phyloP scores from a whole-genome alignment of 108 stramenopile species.

The Cyclotella distinguenda region DNA sequence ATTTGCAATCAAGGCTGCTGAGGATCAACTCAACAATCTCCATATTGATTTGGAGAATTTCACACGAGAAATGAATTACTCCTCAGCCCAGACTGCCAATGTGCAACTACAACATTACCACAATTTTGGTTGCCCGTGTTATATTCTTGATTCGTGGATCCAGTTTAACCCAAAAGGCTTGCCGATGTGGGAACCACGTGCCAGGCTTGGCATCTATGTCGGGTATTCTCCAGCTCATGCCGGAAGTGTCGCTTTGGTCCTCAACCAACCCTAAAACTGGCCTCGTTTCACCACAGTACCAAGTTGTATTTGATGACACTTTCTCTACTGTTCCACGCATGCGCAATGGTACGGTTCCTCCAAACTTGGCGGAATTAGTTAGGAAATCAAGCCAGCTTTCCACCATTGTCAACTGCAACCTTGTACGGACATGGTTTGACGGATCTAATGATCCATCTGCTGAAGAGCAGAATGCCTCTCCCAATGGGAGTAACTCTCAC shows the following conservation, averaged over 20 bases:
- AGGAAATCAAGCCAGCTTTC: slow-evolving; percentile 4
- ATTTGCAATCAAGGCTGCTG: slow-evolving; percentile 14
- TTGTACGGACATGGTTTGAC: neutral
- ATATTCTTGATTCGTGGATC: slow-evolving; percentile 6
- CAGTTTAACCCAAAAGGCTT: slow-evolving; percentile 3
- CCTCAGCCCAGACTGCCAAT: neutral
- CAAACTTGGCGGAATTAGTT: slow-evolving; percentile 16
- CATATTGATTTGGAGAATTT: slow-evolving; percentile 2
- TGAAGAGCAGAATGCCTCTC: too few relatives aligned
- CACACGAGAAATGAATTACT: slow-evolving; percentile 3
- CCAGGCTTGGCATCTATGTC: slow-evolving; percentile 29
- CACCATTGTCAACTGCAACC: slow-evolving; percentile 6
- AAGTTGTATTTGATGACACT: slow-evolving; percentile 17
- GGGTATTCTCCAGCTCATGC: slow-evolving; percentile 35
- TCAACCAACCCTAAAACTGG: slow-evolving; percentile 39
- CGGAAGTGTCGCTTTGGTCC: slow-evolving; percentile 27
- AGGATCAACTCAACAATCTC: slow-evolving; percentile 5
- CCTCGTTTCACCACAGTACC: slow-evolving; percentile 34
- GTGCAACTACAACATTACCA: slow-evolving; percentile 9
- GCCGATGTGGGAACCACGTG: slow-evolving; percentile 27
- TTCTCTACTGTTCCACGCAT: slow-evolving; percentile 29
- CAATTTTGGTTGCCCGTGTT: slow-evolving; percentile 14
- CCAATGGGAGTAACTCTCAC: too few relatives aligned
- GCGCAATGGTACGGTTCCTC: slow-evolving; percentile 12
- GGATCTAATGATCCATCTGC: neutral